Evolutionary conservation across 2,329 filamentous ascomycete genomes (phyloP).

Genomic region (Alternaria sp.): DNA sequence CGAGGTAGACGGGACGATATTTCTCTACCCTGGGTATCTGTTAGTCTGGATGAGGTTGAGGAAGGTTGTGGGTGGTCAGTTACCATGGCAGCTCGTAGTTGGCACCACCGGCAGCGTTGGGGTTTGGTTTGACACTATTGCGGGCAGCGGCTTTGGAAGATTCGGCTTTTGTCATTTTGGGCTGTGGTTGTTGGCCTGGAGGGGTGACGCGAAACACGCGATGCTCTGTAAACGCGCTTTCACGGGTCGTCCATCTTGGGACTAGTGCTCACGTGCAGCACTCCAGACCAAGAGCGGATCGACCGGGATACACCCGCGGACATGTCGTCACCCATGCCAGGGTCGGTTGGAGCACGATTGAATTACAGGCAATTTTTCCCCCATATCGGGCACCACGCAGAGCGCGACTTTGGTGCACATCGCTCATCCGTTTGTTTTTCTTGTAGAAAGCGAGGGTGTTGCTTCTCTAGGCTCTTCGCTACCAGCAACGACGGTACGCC

Average conservation of each 20-base stretch:
- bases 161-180: conserved; percentile 58
- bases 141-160: conserved; percentile 58
- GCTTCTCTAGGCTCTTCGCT: neutral
- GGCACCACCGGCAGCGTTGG: conserved; percentile 52
- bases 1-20: conserved; percentile 91
- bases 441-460: neutral
- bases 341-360: neutral
- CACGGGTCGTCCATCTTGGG: conserved; percentile 24
- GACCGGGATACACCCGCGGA: neutral
- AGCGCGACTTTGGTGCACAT: neutral
- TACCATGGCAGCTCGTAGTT: conserved; percentile 83
- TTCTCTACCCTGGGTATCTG: conserved; percentile 83
- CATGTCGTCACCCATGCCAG: neutral
- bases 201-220: conserved; percentile 38
- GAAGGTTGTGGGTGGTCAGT: conserved; percentile 17
- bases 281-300: neutral
- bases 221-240: conserved; percentile 28
- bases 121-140: conserved; percentile 55
- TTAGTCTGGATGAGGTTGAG: conserved; percentile 22
- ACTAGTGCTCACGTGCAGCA: conserved; percentile 29
- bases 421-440: neutral
- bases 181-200: conserved; percentile 26
- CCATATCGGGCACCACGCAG: no score
- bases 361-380: neutral
- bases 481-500: neutral